Base-by-base conservation (phyloP, 768 basidiomycete genomes). In the Rhodocollybia butyracea region DNA sequence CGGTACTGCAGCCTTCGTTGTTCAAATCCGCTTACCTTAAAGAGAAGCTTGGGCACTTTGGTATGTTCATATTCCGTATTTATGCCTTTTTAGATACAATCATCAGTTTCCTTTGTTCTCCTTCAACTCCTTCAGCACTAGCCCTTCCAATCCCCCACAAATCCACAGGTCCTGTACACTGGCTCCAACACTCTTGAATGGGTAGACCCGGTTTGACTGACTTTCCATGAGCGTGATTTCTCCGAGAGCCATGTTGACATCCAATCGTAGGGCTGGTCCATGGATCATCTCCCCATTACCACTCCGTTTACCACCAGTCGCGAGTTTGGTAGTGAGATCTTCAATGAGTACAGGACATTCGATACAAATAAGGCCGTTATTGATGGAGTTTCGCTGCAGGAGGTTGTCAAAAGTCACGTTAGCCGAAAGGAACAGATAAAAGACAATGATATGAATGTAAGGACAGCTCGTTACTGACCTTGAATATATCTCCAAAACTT, bases 151-250 rank as follows among this genome's bases (percentile, higher is more conserved):
- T 6, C 95, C 94, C 7, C 92, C 94, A 60, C 92, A 95, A 13
- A 95, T 78, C 97, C 97, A 98, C 40, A 99, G 75, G 71, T 99
- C 96, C 74, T 99, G 97, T 46, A 99, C 96, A 67, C 94, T 97
- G 42, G 84, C 76, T 10, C 97, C 97, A 5, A 99, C 88, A 10
- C 87, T 82, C 34, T 88, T 82, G 15, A 94, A 80, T 17, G 26
- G 17, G 64, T 34, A 95, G 72, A 41, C 73, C 64, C 66, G 91
- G 78, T 2, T 84, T 86, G 60, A 81, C 76, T 61, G 10, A 12
- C 7, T 1, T 27, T 15, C 12, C 42, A 7, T 29, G 12, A 43
- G 43, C 17, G 43, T 29, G n/a, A n/a, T n/a, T n/a, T n/a, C n/a
- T n/a, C n/a, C n/a, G n/a, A n/a, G n/a, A n/a, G n/a, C n/a, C n/a